These are phyloP conservation scores for Chlorella sp. DNA, from an alignment of 139 green algal genomes.

Conservation along the genomic window DNA sequence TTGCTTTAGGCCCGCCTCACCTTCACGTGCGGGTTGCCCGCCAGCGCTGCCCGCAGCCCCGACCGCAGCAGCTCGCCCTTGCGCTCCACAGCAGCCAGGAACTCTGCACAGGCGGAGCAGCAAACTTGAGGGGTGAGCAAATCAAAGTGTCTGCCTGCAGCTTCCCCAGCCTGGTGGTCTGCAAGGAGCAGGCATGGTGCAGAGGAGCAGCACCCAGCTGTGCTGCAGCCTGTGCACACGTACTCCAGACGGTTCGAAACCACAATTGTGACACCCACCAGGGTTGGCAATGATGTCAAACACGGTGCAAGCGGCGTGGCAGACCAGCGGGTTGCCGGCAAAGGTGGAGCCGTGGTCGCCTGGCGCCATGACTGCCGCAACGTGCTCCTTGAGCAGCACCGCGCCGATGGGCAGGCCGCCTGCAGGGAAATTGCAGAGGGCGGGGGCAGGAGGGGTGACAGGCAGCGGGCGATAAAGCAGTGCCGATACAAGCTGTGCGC, in stretches of 20 bases:
- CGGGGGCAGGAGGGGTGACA: no score
- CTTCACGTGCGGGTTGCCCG: slow-evolving; percentile 83
- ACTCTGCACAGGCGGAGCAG: slow-evolving; percentile 65
- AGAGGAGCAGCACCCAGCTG: background rate
- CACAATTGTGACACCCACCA: background rate
- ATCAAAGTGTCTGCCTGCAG: no score
- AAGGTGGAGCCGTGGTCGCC: slow-evolving; percentile 99
- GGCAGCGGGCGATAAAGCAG: no score
- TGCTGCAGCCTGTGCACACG: no score
- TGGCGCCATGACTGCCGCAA: slow-evolving; percentile 90
- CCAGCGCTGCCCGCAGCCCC: slow-evolving; percentile 71
- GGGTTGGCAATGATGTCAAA: slow-evolving; percentile 88
- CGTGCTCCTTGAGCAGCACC: slow-evolving; percentile 91
- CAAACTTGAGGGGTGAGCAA: no score
- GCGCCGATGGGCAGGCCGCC: slow-evolving; percentile 95
- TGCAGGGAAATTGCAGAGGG: background rate
- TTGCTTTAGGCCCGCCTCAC: background rate
- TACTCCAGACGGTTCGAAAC: no score
- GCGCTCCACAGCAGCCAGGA: slow-evolving; percentile 79
- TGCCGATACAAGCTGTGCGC: no score
- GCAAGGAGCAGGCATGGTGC: background rate
- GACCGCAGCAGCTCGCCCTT: slow-evolving; percentile 87
- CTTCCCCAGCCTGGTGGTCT: background rate
- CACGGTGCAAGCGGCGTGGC: slow-evolving; percentile 74
- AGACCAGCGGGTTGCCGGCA: slow-evolving; percentile 96